Conservation (phyloP, 352 stramenopile genomes). For the Phytophthora macrochlamydospora region DNA sequence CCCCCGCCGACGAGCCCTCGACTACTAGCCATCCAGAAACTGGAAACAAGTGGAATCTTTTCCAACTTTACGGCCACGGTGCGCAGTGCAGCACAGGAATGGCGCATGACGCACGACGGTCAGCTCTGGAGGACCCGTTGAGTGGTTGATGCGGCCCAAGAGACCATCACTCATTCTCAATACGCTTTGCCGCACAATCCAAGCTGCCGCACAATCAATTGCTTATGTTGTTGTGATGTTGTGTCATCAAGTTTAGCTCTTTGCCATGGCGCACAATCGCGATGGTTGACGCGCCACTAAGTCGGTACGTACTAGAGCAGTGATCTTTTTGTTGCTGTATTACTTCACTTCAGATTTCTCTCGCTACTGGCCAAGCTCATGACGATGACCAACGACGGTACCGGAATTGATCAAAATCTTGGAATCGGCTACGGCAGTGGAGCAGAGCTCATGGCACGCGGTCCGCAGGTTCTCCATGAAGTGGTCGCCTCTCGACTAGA, state of each 20-base stretch:
- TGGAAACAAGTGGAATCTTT: slow-evolving; percentile 28
- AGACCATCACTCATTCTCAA: slow-evolving; percentile 8
- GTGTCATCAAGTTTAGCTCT: too few relatives aligned
- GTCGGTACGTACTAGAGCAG: too few relatives aligned
- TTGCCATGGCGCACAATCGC: too few relatives aligned
- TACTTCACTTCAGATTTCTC: too few relatives aligned
- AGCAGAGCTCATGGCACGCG: slow-evolving; percentile 25
- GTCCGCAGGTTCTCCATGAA: slow-evolving; percentile 32
- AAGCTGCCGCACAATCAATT: slow-evolving; percentile 1
- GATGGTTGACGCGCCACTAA: too few relatives aligned
- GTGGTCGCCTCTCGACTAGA: slow-evolving; percentile 34
- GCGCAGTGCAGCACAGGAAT: slow-evolving; percentile 46
- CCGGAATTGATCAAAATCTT: neutral
- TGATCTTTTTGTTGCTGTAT: too few relatives aligned
- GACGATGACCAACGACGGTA: too few relatives aligned
- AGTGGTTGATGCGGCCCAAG: neutral
- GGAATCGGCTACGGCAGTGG: slow-evolving; percentile 7
- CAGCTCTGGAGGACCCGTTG: slow-evolving; percentile 32
- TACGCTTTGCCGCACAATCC: neutral
- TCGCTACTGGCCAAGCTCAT: too few relatives aligned
- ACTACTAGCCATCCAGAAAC: slow-evolving; percentile 23
- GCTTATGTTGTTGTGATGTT: slow-evolving; percentile 4
- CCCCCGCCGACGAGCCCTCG: slow-evolving; percentile 23
- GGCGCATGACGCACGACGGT: slow-evolving; percentile 54
- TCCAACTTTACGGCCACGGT: slow-evolving; percentile 43